These are phyloP conservation scores for Diaporthe amygdali DNA, from an alignment of 2,329 filamentous ascomycete species.

Conservation along the genomic window DNA sequence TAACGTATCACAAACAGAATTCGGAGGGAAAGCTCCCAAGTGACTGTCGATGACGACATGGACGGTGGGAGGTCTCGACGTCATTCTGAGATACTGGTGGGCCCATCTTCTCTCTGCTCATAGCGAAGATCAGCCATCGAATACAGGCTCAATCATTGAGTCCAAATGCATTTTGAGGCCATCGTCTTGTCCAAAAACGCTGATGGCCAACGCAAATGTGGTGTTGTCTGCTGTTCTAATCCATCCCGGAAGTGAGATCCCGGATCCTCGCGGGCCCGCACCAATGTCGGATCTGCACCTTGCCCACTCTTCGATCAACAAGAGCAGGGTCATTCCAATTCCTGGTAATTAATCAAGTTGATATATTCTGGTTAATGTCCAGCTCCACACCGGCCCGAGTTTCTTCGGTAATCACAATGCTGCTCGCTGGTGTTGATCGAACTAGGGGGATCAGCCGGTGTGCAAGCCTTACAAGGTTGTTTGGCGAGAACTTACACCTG, in stretches of 20 bases:
- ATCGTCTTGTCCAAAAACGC: background rate
- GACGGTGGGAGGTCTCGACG: constrained; percentile 14
- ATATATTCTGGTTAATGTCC: background rate
- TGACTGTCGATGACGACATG: constrained; percentile 23
- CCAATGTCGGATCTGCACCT: background rate
- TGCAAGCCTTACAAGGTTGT: background rate
- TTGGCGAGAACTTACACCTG: background rate
- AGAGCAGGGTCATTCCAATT: background rate
- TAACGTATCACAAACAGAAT: background rate
- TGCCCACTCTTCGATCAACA: background rate
- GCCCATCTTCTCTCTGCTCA: constrained; percentile 10
- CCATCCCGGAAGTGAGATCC: background rate
- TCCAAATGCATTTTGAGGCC: background rate
- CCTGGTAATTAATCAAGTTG: background rate
- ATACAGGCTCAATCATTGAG: background rate
- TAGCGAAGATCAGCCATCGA: constrained; percentile 2
- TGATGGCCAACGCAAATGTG: background rate
- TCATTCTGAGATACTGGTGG: constrained; percentile 16
- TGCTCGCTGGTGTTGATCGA: background rate
- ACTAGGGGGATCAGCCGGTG: no score
- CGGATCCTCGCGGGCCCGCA: background rate
- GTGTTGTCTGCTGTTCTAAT: background rate
- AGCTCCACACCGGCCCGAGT: background rate
- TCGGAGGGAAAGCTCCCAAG: constrained; percentile 12
- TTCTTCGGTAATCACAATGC: background rate